Base-by-base conservation (phyloP, 148 eudicot genomes). In the Rhododendron simsii region DNA sequence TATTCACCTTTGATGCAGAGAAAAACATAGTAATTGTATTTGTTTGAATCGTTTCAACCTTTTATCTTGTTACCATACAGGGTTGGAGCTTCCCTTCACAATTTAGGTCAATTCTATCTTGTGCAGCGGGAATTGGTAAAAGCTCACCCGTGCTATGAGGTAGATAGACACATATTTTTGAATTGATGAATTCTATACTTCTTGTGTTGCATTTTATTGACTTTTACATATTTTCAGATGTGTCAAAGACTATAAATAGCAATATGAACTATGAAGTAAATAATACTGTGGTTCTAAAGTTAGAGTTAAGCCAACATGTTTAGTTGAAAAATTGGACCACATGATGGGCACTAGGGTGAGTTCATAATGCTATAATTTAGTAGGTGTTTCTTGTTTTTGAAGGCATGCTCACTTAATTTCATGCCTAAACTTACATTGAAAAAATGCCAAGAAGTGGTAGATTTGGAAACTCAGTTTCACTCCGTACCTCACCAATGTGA, bases 21-120 rank as follows among this genome's bases (percentile, higher is more conserved):
- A 10, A 63, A 7, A 21, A 63, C 28, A 23, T 23, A 61, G 8
- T 81, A 9, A 16, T 12, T 63, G 11, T 81, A 48, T 53, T 5
- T 20, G 59, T 67, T 28, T 78, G n/a, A 48, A 48, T 80, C 3
- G 35, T 11, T 69, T 20, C 39, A 41, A 57, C 33, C 81, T n/a
- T 84, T 2, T 63, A 61, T 80, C 35, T n/a, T 80, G 9, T 61
- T 67, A 44, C 28, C 35, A 65, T 80, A 45, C 88, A 96, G 99
- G 53, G 98, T 97, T 85, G 99, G 95, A 11, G 96, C 96, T 88
- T 98, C 99, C 81, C 89, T 95, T 86, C 99, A 97, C 90, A 97
- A 97, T 88, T 92, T 97, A 55, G 99, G 99, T 53, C 98, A 93
- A 84, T 97, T 97, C 87, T 95, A 93, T 87, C 89, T 93, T 84